phyloP scores from a whole-genome alignment of 192 early-diverging fungal species.

The Blastocladiella britannica region DNA sequence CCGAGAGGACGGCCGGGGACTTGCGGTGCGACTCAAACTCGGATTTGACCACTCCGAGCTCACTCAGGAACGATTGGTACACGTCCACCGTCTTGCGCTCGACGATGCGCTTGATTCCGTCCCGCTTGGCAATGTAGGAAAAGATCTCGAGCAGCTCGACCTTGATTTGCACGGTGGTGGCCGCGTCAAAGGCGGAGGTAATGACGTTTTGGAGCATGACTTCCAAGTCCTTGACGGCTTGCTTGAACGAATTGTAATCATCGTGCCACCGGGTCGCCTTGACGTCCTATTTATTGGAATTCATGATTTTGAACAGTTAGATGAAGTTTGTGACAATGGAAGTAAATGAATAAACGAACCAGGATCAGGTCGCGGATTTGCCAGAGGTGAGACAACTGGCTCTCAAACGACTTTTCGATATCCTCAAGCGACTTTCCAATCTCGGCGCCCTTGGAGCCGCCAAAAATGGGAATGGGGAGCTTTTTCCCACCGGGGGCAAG shows the following conservation, averaged over 20 bases:
- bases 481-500: conserved; percentile 26
- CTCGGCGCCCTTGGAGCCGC: conserved; percentile 34
- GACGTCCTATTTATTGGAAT: no score
- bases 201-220: conserved; percentile 47
- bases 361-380: conserved; percentile 32
- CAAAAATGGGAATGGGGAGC: conserved; percentile 34
- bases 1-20: conserved; percentile 26
- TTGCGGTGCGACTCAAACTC: conserved; percentile 39
- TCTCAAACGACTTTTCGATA: conserved; percentile 36
- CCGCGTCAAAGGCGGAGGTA: conserved; percentile 32
- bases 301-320: no score
- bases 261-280: conserved; percentile 45
- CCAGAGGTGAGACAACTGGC: conserved; percentile 27
- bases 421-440: conserved; percentile 34
- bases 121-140: conserved; percentile 34
- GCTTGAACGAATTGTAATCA: conserved; percentile 44
- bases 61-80: conserved; percentile 27
- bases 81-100: conserved; percentile 42
- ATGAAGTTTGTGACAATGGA: no score
- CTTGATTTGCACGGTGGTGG: conserved; percentile 24
- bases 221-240: conserved; percentile 43
- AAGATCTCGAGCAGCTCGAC: conserved; percentile 44
- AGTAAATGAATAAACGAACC: no score
- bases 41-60: conserved; percentile 33
- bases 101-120: conserved; percentile 40